Evolutionary conservation across 1,284 basidiomycete genomes (phyloP), one percentile per base, ranked within the genome.

Genomic region (Butyriboletus appendiculatus): DNA sequence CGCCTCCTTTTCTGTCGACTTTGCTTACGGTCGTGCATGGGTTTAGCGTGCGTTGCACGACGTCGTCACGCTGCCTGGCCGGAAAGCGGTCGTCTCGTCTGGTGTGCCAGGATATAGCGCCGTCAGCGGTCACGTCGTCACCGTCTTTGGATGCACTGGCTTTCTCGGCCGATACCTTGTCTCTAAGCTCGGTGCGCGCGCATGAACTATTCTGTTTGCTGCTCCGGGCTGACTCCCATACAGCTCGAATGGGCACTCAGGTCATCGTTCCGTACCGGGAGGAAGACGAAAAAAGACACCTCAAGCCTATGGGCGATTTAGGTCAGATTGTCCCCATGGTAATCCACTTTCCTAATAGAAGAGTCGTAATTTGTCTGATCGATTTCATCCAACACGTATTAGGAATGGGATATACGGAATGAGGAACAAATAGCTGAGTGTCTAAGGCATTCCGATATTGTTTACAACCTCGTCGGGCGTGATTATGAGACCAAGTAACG

Each of bases 301-400:
- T 99, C 68, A 92, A 89, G 75, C 89, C 93, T 10, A 93, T 91
- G 84, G 97, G 97, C 48, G 97, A 99, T 77, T 81, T 99, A 53
- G 97, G 97, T 30, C 95, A 98, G 78, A 90, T 99, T 61, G 92
- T 98, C 53, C 87, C 94, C 60, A 86, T 98, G 86, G 94, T 95
- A 64, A 57, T 59, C 1, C 53, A 33, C 40, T 32, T 45, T 54
- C 42, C 34, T 32, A 20, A 48, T 28, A 42, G 38, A 47, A 56
- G 44, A 28, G 22, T 7, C 24, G 16, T 42, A 50, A 65, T 62
- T 57, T 62, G 52, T 63, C 60, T 70, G 66, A 63, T 67, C 22
- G 63, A 62, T 70, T 60, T 53, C 45, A 64, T 61, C 32, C 40
- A 34, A 34, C 33, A 48, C 56, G 26, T 54, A 44, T 46, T 57